A percentile compares a stretch with the other conserved stretches of the same genome.
Conservation (phyloP, 176 grass and related monocot genomes). For the Hyparrhenia diplandra region DNA sequence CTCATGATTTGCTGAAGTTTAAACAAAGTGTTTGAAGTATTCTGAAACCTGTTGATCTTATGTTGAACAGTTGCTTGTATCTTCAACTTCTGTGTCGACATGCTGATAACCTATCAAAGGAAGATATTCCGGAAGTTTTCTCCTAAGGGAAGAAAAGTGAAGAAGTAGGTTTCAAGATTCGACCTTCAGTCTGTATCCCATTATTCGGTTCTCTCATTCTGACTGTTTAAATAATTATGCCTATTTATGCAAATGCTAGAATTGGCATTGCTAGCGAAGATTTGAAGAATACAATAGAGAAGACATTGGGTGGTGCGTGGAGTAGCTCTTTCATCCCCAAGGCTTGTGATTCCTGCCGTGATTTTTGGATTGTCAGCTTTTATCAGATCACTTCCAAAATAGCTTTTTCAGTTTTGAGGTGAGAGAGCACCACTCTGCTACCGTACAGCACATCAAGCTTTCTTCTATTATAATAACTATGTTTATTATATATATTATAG, state of each 20-base stretch:
- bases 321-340: too few species aligned
- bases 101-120: too few species aligned
- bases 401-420: conserved; percentile 88
- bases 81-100: too few species aligned
- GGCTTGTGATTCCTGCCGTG: too few species aligned
- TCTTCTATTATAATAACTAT: background rate
- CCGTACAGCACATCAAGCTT: background rate
- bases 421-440: conserved; percentile 1
- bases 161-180: conserved; percentile 55
- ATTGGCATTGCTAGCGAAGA: conserved; percentile 82
- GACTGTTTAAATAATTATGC: conserved; percentile 10
- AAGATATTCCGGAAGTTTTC: too few species aligned
- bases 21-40: too few species aligned
- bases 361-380: too few species aligned
- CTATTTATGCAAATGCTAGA: conserved; percentile 40
- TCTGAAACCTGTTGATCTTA: too few species aligned
- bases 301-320: conserved; percentile 56
- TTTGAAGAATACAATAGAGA: conserved; percentile 69
- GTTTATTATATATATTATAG: background rate
- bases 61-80: too few species aligned
- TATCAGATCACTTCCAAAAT: conserved; percentile 73
- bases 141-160: conserved; percentile 75
- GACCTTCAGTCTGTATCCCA: background rate
- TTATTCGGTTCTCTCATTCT: background rate
- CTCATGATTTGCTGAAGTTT: too few species aligned